Evolutionary conservation across 2,329 filamentous ascomycete species (phyloP).

Genomic region (Aspergillus sp.): DNA sequence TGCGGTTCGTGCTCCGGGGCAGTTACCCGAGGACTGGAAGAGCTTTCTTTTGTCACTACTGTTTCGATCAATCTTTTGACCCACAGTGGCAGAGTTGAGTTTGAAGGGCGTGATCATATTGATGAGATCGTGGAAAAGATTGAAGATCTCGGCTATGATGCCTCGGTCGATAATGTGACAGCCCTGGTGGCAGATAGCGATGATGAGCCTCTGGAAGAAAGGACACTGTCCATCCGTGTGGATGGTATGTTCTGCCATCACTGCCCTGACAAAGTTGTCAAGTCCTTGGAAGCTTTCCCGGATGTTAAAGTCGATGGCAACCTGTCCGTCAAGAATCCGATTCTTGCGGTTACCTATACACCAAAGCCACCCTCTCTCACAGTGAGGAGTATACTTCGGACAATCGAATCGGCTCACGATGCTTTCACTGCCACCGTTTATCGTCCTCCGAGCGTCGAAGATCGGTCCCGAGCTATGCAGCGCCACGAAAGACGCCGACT

Average conservation of each 20-base stretch:
- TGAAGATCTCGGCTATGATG: constrained; percentile 66
- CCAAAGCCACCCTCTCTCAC: constrained; percentile 71
- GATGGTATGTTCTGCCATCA: constrained; percentile 75
- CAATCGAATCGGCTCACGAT: constrained; percentile 66
- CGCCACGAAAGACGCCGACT: constrained; percentile 68
- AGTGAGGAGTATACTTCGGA: constrained; percentile 69
- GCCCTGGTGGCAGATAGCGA: constrained; percentile 33
- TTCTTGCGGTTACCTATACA: constrained; percentile 70
- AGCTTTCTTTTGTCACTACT: constrained; percentile 48
- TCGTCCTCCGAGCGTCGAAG: constrained; percentile 80
- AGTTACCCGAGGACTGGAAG: constrained; percentile 50
- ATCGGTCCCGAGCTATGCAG: constrained; percentile 73
- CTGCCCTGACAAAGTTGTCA: constrained; percentile 57
- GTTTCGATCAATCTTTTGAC: constrained; percentile 55
- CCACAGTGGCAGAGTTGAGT: constrained; percentile 52
- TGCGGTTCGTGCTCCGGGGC: constrained; percentile 57
- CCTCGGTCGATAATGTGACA: constrained; percentile 54
- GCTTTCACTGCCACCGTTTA: constrained; percentile 70
- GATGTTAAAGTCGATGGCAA: constrained; percentile 42
- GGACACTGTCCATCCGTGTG: constrained; percentile 66
- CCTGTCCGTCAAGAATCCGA: constrained; percentile 63
- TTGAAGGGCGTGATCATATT: constrained; percentile 50
- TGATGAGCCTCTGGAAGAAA: constrained; percentile 33
- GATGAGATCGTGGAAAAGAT: constrained; percentile 51
- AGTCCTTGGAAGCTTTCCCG: constrained; percentile 49